phyloP scores from a whole-genome alignment of 805 yeast species.

The Jamesozyma lodderae region DNA sequence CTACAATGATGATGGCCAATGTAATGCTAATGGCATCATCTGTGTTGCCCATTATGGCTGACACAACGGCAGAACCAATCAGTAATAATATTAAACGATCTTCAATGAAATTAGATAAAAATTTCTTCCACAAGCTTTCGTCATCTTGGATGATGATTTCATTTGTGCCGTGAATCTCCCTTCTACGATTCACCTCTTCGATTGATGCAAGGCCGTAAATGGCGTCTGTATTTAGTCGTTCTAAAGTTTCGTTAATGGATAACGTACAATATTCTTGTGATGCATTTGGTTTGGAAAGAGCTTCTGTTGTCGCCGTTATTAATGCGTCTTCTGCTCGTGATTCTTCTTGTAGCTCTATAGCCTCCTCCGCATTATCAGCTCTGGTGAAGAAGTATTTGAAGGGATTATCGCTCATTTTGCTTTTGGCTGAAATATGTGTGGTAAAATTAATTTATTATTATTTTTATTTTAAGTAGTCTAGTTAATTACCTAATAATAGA shows the following conservation, averaged over 20 bases:
- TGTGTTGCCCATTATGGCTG: slow-evolving; percentile 88
- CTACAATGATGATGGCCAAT: slow-evolving; percentile 85
- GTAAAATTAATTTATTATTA: too few relatives aligned
- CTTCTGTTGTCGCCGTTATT: slow-evolving; percentile 12
- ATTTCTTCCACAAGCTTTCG: slow-evolving; percentile 61
- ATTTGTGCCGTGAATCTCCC: slow-evolving; percentile 70
- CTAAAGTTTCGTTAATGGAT: slow-evolving; percentile 56
- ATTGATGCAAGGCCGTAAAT: slow-evolving; percentile 52
- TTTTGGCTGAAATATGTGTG: too few relatives aligned
- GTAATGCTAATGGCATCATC: slow-evolving; percentile 95
- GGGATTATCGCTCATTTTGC: slow-evolving; percentile 32
- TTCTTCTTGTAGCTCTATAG: slow-evolving; percentile 1
- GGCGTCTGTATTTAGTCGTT: slow-evolving; percentile 53
- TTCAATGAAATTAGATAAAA: slow-evolving; percentile 70
- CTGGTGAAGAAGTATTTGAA: too few relatives aligned
- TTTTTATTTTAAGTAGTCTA: too few relatives aligned
- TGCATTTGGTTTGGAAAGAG: slow-evolving; percentile 36
- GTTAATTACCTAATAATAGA: too few relatives aligned
- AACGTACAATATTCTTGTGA: slow-evolving; percentile 56
- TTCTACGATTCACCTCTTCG: slow-evolving; percentile 65
- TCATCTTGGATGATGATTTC: slow-evolving; percentile 72
- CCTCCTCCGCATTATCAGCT: too few relatives aligned
- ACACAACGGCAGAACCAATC: slow-evolving; percentile 80
- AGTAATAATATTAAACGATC: slow-evolving; percentile 85
- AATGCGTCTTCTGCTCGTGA: slow-evolving; percentile 10